phyloP scores from a whole-genome alignment of 1,284 basidiomycete species.

The Austroboletus sp. region DNA sequence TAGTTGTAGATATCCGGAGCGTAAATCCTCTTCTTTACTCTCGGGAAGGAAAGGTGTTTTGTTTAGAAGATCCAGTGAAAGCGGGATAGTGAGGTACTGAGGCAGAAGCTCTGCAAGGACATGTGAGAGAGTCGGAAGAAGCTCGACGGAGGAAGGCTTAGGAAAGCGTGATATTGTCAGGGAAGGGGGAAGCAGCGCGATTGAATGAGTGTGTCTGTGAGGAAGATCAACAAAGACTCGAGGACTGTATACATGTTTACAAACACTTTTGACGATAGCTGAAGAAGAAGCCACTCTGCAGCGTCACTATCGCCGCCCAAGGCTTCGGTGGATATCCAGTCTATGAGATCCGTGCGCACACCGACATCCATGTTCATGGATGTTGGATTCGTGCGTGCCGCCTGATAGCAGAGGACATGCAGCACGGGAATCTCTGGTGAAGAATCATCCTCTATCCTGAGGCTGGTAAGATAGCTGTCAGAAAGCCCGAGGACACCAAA shows the following conservation, averaged over 20 bases:
- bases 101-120: slow-evolving; percentile 56
- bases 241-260: slow-evolving; percentile 22
- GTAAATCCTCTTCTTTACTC: slow-evolving; percentile 67
- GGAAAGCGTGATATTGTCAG: slow-evolving; percentile 61
- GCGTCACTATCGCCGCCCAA: slow-evolving; percentile 62
- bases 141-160: slow-evolving; percentile 32
- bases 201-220: slow-evolving; percentile 59
- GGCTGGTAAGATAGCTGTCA: slow-evolving; percentile 26
- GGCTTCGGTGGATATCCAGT: slow-evolving; percentile 64
- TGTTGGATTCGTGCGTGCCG: slow-evolving; percentile 8
- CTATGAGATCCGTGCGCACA: slow-evolving; percentile 50
- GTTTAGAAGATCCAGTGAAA: slow-evolving; percentile 60
- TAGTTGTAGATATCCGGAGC: slow-evolving; percentile 71
- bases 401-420: slow-evolving; percentile 58
- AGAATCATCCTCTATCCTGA: slow-evolving; percentile 35
- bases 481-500: background rate
- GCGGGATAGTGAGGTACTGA: slow-evolving; percentile 42
- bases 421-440: slow-evolving; percentile 51
- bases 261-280: slow-evolving; percentile 61
- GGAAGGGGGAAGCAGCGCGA: slow-evolving; percentile 62
- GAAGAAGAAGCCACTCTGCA: slow-evolving; percentile 73
- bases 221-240: slow-evolving; percentile 3
- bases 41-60: slow-evolving; percentile 54
- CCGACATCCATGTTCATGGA: slow-evolving; percentile 5
- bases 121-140: slow-evolving; percentile 43